phyloP scores from a whole-genome alignment of 768 basidiomycete species.

The Crepidotus variabilis region DNA sequence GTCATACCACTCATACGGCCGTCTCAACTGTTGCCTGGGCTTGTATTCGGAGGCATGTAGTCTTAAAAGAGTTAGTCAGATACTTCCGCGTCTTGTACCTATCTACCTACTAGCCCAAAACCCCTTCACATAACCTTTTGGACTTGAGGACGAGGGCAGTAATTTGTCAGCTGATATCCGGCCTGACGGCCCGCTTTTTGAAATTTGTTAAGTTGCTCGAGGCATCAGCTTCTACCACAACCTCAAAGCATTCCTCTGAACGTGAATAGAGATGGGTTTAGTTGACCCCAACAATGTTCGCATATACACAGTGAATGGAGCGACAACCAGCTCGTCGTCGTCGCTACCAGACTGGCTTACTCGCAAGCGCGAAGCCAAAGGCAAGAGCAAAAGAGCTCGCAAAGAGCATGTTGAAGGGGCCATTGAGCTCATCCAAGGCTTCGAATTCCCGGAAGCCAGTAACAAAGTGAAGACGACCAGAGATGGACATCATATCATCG shows the following conservation, averaged over 20 bases:
- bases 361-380: constrained; percentile 60
- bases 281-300: constrained; percentile 45
- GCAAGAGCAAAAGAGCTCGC: constrained; percentile 61
- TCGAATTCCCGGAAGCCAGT: constrained; percentile 96
- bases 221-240: too few relatives aligned
- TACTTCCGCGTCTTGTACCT: too few relatives aligned
- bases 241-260: background rate
- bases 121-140: too few relatives aligned
- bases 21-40: background rate
- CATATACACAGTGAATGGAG: constrained; percentile 96
- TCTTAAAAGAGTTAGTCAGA: background rate
- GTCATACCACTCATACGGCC: background rate
- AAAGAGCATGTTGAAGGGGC: constrained; percentile 79
- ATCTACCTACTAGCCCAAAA: too few relatives aligned
- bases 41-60: background rate
- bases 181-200: too few relatives aligned
- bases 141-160: too few relatives aligned
- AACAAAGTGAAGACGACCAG: constrained; percentile 87
- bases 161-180: too few relatives aligned
- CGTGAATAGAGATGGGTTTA: background rate
- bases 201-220: too few relatives aligned
- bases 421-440: constrained; percentile 90
- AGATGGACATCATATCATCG: constrained; percentile 90
- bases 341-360: constrained; percentile 95
- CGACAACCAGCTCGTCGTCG: constrained; percentile 80